phyloP scores from a whole-genome alignment of 768 basidiomycete genomes.

The Xerocomus brunneocitrinus region DNA sequence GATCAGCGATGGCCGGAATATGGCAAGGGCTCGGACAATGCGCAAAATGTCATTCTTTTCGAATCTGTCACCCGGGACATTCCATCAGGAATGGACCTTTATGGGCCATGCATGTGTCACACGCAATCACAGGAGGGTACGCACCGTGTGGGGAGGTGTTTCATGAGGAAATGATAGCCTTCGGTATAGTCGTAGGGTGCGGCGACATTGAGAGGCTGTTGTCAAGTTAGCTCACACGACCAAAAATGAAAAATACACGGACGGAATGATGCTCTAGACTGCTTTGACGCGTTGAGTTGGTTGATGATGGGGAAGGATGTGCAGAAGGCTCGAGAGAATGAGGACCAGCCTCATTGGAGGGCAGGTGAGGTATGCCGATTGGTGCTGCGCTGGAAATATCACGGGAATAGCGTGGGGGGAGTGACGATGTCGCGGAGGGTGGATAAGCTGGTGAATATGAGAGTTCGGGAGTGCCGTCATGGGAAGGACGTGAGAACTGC shows the following conservation, averaged over 20 bases:
- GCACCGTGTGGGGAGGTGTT: conserved; percentile 79
- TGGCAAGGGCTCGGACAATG: conserved; percentile 89
- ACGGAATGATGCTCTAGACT: conserved; percentile 32
- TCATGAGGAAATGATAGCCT: conserved; percentile 96
- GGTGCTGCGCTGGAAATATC: conserved; percentile 42
- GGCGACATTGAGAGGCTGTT: conserved; percentile 55
- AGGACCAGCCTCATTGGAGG: conserved; percentile 26
- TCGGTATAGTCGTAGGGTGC: conserved; percentile 92
- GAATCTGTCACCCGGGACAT: conserved; percentile 53
- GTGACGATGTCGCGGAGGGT: conserved; percentile 21
- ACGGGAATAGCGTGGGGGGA: conserved; percentile 46
- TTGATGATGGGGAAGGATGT: conserved; percentile 42
- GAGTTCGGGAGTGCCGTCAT: conserved; percentile 35
- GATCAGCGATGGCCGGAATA: conserved; percentile 94
- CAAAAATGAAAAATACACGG: conserved; percentile 15
- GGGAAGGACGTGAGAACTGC: conserved; percentile 30
- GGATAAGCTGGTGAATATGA: conserved; percentile 32
- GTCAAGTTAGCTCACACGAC: conserved; percentile 47
- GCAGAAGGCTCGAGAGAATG: conserved; percentile 24
- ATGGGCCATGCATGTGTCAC: conserved; percentile 39
- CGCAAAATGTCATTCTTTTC: conserved; percentile 95
- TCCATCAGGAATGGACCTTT: conserved; percentile 32
- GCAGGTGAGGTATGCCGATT: conserved; percentile 28
- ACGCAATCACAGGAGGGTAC: conserved; percentile 38
- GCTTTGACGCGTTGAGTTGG: conserved; percentile 37